These are phyloP conservation scores for Lanmaoa pseudosensibilis DNA, from an alignment of 768 basidiomycete species.

Conservation along the genomic window DNA sequence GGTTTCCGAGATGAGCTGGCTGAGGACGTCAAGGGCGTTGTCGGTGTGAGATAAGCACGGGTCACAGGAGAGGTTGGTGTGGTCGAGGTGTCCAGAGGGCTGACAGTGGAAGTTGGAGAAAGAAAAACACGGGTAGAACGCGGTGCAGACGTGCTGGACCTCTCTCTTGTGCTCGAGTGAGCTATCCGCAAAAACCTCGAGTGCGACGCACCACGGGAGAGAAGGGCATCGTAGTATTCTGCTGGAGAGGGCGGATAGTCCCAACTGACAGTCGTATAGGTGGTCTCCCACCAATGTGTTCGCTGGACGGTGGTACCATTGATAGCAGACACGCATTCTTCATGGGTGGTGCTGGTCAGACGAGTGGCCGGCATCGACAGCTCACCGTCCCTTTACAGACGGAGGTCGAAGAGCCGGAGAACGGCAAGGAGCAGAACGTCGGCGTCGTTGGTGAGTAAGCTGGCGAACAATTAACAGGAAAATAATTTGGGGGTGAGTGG, in stretches of 20 bases:
- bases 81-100: conserved; percentile 2
- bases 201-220: conserved; percentile 27
- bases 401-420: neutral
- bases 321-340: neutral
- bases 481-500: too few relatives aligned
- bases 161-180: conserved; percentile 13
- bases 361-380: conserved; percentile 13
- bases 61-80: neutral
- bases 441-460: neutral
- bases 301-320: conserved; percentile 1
- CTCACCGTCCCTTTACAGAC: conserved; percentile 8
- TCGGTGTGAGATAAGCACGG: neutral
- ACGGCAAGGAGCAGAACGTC: neutral
- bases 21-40: neutral
- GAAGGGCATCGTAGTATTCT: conserved; percentile 19
- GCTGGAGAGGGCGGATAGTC: conserved; percentile 20
- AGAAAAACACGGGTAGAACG: neutral
- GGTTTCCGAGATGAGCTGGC: neutral
- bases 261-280: conserved; percentile 20
- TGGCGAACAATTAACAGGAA: neutral
- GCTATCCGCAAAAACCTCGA: conserved; percentile 30
- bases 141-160: neutral
- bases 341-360: conserved; percentile 13
- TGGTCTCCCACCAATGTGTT: conserved; percentile 10
- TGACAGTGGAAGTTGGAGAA: neutral